A percentile compares a stretch with the other conserved stretches of the same genome.
phyloP scores from a whole-genome alignment of 2,329 filamentous ascomycete species.

The Stachybotrys chlorohalonatus region DNA sequence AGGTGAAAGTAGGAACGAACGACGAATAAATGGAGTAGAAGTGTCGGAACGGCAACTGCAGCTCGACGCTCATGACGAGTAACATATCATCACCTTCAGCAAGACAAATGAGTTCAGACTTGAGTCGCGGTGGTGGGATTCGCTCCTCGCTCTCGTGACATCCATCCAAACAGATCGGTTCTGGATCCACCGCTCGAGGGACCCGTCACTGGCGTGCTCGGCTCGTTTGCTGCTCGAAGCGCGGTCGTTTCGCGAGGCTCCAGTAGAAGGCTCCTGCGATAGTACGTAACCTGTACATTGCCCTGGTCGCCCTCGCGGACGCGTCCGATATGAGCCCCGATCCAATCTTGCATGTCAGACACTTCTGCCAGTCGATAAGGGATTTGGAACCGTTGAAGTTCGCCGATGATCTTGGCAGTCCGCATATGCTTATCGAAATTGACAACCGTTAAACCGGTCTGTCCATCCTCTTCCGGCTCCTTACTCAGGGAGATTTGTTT shows the following conservation, averaged over 20 bases:
- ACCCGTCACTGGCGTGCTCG: constrained; percentile 16
- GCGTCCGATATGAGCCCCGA: constrained; percentile 69
- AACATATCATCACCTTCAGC: too few species aligned
- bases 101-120: constrained; percentile 2
- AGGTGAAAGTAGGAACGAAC: constrained; percentile 22
- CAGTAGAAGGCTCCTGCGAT: constrained; percentile 74
- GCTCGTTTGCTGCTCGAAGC: constrained; percentile 21
- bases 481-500: constrained; percentile 53
- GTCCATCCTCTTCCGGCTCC: constrained; percentile 50
- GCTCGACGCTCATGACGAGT: too few species aligned
- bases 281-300: constrained; percentile 55
- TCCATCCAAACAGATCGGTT: constrained; percentile 41
- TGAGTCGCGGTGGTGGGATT: constrained; percentile 15
- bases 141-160: constrained; percentile 35
- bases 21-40: constrained; percentile 2
- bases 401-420: constrained; percentile 90
- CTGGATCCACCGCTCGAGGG: constrained; percentile 18
- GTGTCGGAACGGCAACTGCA: too few species aligned
- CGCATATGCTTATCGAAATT: constrained; percentile 97
- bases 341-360: constrained; percentile 87
- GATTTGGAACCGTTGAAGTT: constrained; percentile 92
- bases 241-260: constrained; percentile 58
- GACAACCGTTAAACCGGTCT: constrained; percentile 67
- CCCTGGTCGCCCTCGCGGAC: constrained; percentile 54
- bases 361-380: constrained; percentile 78